These are phyloP conservation scores for Luffa acutangula DNA, from an alignment of 306 rosid genomes.

Conservation along the genomic window DNA sequence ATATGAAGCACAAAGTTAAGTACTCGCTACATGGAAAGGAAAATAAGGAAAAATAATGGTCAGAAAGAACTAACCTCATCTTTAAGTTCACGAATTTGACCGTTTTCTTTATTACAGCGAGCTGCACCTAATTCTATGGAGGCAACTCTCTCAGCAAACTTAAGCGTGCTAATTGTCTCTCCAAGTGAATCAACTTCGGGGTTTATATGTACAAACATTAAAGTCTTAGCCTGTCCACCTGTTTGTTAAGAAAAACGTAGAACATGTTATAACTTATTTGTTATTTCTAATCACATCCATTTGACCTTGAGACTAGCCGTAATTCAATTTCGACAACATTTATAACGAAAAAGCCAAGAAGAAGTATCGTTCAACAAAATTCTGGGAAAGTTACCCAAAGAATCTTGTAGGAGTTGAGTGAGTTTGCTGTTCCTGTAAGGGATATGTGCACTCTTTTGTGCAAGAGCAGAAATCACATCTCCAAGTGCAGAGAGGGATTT, in stretches of 20 bases:
- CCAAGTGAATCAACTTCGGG: constrained; percentile 77
- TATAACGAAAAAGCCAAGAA: constrained; percentile 3
- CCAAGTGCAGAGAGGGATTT: constrained; percentile 96
- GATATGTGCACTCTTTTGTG: constrained; percentile 80
- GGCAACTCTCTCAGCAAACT: constrained; percentile 96
- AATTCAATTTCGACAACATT: background rate
- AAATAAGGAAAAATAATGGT: constrained; percentile 15
- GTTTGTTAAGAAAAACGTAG: background rate
- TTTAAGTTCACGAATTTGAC: constrained; percentile 76
- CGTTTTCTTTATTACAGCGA: constrained; percentile 72
- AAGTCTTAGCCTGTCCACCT: constrained; percentile 97
- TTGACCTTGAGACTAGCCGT: background rate
- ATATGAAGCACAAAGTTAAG: background rate
- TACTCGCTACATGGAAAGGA: background rate
- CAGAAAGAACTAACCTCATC: constrained; percentile 57
- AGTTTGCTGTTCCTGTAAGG: constrained; percentile 98
- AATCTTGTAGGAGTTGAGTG: constrained; percentile 92
- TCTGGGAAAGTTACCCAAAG: constrained; percentile 45
- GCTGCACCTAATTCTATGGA: constrained; percentile 94
- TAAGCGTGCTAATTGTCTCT: constrained; percentile 93
- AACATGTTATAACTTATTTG: background rate
- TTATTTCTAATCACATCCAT: background rate
- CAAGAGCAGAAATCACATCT: constrained; percentile 92
- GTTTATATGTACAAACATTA: constrained; percentile 98
- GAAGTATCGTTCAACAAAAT: background rate